phyloP scores from a whole-genome alignment of 2,329 filamentous ascomycete genomes.

The Sclerotiophoma versabilis region DNA sequence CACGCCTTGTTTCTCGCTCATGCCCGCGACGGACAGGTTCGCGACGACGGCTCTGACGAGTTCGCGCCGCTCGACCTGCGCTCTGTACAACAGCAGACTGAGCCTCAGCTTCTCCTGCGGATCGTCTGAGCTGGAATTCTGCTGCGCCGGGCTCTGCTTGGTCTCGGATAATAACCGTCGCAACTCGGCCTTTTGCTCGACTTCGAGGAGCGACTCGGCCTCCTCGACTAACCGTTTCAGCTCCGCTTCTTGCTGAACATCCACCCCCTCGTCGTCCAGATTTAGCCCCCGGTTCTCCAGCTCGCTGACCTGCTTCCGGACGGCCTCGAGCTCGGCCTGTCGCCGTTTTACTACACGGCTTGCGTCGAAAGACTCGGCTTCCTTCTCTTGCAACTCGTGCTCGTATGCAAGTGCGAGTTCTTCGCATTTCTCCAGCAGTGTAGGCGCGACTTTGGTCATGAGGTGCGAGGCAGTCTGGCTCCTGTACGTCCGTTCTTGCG shows the following conservation, averaged over 20 bases:
- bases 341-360: conserved; percentile 63
- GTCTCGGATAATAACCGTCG: conserved; percentile 38
- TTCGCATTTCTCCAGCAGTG: conserved; percentile 57
- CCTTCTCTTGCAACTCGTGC: conserved; percentile 76
- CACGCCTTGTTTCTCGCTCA: conserved; percentile 75
- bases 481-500: conserved; percentile 43
- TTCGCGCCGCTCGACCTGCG: conserved; percentile 66
- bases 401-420: conserved; percentile 66
- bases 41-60: conserved; percentile 73
- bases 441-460: conserved; percentile 67
- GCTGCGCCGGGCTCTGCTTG: conserved; percentile 37
- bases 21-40: conserved; percentile 71
- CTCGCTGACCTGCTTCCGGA: conserved; percentile 67
- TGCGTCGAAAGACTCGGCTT: conserved; percentile 58
- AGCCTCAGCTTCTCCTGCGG: conserved; percentile 61
- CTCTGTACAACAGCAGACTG: conserved; percentile 63
- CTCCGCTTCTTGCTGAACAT: conserved; percentile 47
- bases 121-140: conserved; percentile 6
- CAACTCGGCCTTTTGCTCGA: conserved; percentile 53
- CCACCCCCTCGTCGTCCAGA: conserved; percentile 43
- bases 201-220: conserved; percentile 53
- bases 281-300: conserved; percentile 47
- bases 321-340: conserved; percentile 68
- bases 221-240: conserved; percentile 49
- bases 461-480: conserved; percentile 63